Base-by-base conservation (phyloP, 192 early-diverging fungal genomes). In the Radiomyces spectabilis region DNA sequence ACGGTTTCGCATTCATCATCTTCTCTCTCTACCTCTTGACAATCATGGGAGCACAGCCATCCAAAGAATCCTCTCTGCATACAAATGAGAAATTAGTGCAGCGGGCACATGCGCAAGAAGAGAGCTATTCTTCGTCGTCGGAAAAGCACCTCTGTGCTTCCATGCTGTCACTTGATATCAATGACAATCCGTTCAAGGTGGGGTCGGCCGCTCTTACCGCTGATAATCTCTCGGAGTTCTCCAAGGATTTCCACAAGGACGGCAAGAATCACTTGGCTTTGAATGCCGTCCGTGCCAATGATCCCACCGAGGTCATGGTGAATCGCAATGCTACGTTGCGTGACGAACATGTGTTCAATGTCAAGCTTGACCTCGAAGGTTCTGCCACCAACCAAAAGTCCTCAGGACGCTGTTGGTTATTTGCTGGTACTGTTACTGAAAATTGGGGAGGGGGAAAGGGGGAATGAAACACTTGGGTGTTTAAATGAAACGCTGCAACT, bases 351-450 rank as follows among this genome's bases (percentile, higher is more conserved):
- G 63, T 76, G 26, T 83, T 81, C 48, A 76, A 74, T 26, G 71
- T 72, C 34, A 77, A 83, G 56, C 59, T 83, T 35, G 66, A 70
- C 8, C 35, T 68, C 10, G 82, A 84, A 52, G 69, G 63, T 32
- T 49, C 61, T 34, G 71, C 70, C 27, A 91, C 88, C 5, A 82
- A 91, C 65, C 88, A 91, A 69, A 82, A 80, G 66, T 69, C 64
- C 53, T 83, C 80, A 30, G 88, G 88, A 3, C 73, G 88, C 4
- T 91, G 88, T 76, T 91, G 88, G 88, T 68, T 91, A 42, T 91
- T 91, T 74, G 88, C 88, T 13, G 86, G 81, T 49, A 69, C 81
- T 31, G 16, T 37, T 37, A 37, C n/a, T 26, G 5, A 21, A 13
- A 39, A 16, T 16, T 39, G 38, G 16, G 38, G 38, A 12, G 13